These are phyloP conservation scores for Sphaerulina musiva DNA, from an alignment of 2,329 filamentous ascomycete species.

Conservation along the genomic window DNA sequence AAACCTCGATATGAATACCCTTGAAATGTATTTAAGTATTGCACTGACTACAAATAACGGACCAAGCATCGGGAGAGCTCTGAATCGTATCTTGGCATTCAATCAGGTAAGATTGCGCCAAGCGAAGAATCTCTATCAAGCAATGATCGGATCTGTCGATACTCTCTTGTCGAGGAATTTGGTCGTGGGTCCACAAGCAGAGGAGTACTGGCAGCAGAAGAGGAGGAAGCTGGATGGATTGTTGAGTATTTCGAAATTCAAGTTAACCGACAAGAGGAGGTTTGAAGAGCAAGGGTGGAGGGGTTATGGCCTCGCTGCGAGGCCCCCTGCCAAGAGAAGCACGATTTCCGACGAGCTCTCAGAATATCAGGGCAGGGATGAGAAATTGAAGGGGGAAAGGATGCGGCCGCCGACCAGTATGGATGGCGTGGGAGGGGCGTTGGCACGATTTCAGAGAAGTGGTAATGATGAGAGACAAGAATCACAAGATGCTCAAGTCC, in stretches of 20 bases:
- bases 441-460: background rate
- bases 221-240: slow-evolving; percentile 23
- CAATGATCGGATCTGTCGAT: slow-evolving; percentile 28
- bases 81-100: slow-evolving; percentile 24
- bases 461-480: background rate
- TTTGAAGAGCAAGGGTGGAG: background rate
- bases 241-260: slow-evolving; percentile 1
- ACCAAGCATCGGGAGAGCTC: slow-evolving; percentile 23
- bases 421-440: background rate
- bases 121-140: slow-evolving; percentile 2
- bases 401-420: background rate
- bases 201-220: slow-evolving; percentile 18
- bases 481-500: no score
- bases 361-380: background rate
- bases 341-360: background rate
- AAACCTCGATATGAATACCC: slow-evolving; percentile 46
- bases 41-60: slow-evolving; percentile 41
- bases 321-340: background rate
- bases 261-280: background rate
- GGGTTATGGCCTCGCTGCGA: no score
- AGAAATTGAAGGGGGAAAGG: background rate
- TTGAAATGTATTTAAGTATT: slow-evolving; percentile 53
- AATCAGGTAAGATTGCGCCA: slow-evolving; percentile 7
- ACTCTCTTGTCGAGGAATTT: slow-evolving; percentile 22
- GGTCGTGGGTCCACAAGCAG: slow-evolving; percentile 16